These are phyloP conservation scores for Chytriomyces sp. DNA, from an alignment of 192 early-diverging fungal genomes.

Conservation along the genomic window DNA sequence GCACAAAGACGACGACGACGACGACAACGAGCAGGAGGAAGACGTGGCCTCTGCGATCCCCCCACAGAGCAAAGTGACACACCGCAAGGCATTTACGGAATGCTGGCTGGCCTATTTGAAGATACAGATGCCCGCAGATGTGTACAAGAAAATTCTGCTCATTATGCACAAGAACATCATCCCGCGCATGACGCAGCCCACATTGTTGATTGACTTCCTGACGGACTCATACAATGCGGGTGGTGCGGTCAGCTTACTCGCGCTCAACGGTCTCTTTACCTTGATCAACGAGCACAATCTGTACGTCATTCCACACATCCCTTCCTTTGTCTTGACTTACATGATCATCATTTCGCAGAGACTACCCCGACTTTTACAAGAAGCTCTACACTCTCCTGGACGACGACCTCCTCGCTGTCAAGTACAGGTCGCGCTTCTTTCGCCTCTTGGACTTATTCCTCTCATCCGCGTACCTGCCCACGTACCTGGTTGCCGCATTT, in stretches of 20 bases:
- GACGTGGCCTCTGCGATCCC: slow-evolving; percentile 1
- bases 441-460: slow-evolving; percentile 89
- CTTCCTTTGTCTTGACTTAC: background rate
- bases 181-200: slow-evolving; percentile 79
- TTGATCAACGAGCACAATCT: slow-evolving; percentile 94
- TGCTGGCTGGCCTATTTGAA: slow-evolving; percentile 79
- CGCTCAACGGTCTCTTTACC: slow-evolving; percentile 94
- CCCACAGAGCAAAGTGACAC: slow-evolving; percentile 39
- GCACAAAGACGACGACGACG: background rate
- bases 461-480: slow-evolving; percentile 82
- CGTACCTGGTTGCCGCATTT: slow-evolving; percentile 90
- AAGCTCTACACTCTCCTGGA: slow-evolving; percentile 94
- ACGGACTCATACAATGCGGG: slow-evolving; percentile 83
- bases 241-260: slow-evolving; percentile 86
- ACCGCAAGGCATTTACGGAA: slow-evolving; percentile 73
- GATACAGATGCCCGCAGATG: slow-evolving; percentile 67
- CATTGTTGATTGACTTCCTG: slow-evolving; percentile 89
- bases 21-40: background rate
- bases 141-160: slow-evolving; percentile 81
- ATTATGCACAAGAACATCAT: slow-evolving; percentile 88
- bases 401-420: slow-evolving; percentile 85
- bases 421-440: slow-evolving; percentile 95
- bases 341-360: slow-evolving; percentile 49
- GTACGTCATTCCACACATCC: slow-evolving; percentile 49
- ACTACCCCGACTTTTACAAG: slow-evolving; percentile 97